Conservation (phyloP, 495 filamentous ascomycete species). For the Recurvomyces mirabilis region DNA sequence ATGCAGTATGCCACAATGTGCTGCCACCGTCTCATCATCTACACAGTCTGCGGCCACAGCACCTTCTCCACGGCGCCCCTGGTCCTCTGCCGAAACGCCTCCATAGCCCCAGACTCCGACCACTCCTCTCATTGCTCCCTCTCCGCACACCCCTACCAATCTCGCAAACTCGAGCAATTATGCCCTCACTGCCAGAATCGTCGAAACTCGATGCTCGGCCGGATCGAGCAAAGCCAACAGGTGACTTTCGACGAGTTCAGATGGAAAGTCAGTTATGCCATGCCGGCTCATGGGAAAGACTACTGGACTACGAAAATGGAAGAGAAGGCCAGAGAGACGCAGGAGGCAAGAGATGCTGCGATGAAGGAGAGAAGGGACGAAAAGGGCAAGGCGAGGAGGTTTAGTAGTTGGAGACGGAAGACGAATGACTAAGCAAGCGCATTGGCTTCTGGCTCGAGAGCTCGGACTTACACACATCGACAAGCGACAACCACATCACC, state of each 20-base stretch:
- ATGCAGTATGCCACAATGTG: constrained; percentile 21
- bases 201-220: constrained; percentile 14
- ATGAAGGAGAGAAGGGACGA: constrained; percentile 2
- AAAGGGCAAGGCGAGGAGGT: constrained; percentile 6
- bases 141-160: constrained; percentile 21
- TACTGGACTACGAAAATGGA: constrained; percentile 20
- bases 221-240: constrained; percentile 9
- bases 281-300: constrained; percentile 19
- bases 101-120: constrained; percentile 10
- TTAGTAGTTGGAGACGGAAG: constrained; percentile 7
- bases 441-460: too few relatives aligned
- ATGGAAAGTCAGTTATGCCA: constrained; percentile 30
- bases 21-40: constrained; percentile 30
- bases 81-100: constrained; percentile 13
- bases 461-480: too few relatives aligned
- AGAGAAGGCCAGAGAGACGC: constrained; percentile 17
- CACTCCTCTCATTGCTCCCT: constrained; percentile 13
- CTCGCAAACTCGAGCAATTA: constrained; percentile 12
- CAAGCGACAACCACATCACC: neutral
- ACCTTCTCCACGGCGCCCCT: constrained; percentile 12
- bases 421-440: constrained; percentile 10
- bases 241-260: constrained; percentile 27
- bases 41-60: constrained; percentile 29
- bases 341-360: neutral
- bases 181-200: constrained; percentile 22